Percentiles rank a stretch among this genome's conserved stretches.
These are phyloP conservation scores for Mesostigma viride DNA, from an alignment of 139 green algal species.

Conservation along the genomic window DNA sequence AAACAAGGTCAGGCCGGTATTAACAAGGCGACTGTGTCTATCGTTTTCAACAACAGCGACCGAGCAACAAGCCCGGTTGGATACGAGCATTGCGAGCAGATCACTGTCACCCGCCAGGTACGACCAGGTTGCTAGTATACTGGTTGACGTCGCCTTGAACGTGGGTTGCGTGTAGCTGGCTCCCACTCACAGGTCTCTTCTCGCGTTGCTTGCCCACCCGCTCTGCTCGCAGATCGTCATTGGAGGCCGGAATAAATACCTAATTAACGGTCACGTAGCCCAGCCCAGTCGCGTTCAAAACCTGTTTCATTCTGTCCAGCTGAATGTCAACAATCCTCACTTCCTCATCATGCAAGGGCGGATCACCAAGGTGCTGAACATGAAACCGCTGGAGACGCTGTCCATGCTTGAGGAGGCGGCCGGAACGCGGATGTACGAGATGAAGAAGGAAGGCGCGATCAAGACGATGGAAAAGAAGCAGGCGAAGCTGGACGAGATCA, in stretches of 20 bases:
- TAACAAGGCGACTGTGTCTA: constrained; percentile 92
- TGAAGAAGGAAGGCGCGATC: constrained; percentile 83
- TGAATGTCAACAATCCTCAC: constrained; percentile 99
- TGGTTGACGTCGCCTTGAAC: not conserved
- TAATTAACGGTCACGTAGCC: constrained; percentile 87
- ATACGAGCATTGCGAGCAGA: constrained; percentile 84
- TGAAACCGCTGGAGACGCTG: constrained; percentile 96
- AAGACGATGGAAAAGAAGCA: constrained; percentile 94
- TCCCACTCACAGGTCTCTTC: too few species aligned
- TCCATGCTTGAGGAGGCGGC: constrained; percentile 89
- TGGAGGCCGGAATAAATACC: constrained; percentile 91
- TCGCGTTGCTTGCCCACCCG: too few species aligned
- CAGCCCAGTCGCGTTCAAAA: constrained; percentile 84
- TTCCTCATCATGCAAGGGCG: constrained; percentile 99
- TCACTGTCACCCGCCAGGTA: constrained; percentile 86
- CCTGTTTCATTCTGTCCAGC: constrained; percentile 95
- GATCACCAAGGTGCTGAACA: constrained; percentile 88
- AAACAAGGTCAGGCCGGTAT: constrained; percentile 95
- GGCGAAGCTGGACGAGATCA: constrained; percentile 86
- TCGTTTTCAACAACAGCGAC: constrained; percentile 90
- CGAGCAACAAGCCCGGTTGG: constrained; percentile 63
- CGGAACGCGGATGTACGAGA: constrained; percentile 97
- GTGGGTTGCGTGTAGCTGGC: too few species aligned
- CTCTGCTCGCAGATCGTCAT: constrained; percentile 95
- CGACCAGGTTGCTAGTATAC: not conserved